Conservation (phyloP, 129 eudicot genomes). For the Tagetes patula region DNA sequence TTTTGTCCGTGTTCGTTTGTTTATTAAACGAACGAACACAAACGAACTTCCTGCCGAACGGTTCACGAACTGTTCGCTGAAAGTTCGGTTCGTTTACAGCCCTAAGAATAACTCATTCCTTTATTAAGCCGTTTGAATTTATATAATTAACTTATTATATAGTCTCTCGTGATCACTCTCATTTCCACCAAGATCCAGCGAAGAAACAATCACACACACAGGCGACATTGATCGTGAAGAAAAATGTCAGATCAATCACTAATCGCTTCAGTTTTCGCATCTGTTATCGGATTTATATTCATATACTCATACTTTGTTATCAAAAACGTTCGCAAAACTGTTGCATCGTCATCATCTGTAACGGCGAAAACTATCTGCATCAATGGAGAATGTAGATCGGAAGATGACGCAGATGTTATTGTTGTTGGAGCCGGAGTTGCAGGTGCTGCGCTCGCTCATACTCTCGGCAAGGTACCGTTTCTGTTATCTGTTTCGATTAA, state of each 20-base stretch:
- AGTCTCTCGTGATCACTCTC: neutral
- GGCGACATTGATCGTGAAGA: constrained; percentile 30
- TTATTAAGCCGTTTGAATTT: neutral
- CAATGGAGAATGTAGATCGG: constrained; percentile 47
- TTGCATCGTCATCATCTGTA: constrained; percentile 22
- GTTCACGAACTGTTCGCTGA: too few species aligned
- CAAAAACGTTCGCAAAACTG: constrained; percentile 25
- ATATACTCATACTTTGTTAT: constrained; percentile 23
- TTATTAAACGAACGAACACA: too few species aligned
- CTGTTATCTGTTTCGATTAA: neutral
- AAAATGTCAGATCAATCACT: constrained; percentile 35
- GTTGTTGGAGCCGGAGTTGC: constrained; percentile 84
- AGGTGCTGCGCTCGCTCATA: constrained; percentile 75
- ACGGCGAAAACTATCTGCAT: constrained; percentile 29
- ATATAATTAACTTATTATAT: constrained; percentile 1
- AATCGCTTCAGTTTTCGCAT: constrained; percentile 31
- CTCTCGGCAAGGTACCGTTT: constrained; percentile 56
- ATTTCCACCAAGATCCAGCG: constrained; percentile 33
- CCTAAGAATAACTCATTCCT: neutral
- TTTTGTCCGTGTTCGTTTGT: too few species aligned
- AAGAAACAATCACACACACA: constrained; percentile 6
- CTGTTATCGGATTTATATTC: constrained; percentile 25
- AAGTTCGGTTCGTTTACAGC: too few species aligned
- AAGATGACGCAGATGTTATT: constrained; percentile 48
- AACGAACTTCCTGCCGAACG: too few species aligned